These are phyloP conservation scores for Zymoseptoria passerinii DNA, from an alignment of 2,329 filamentous ascomycete genomes.

Conservation along the genomic window DNA sequence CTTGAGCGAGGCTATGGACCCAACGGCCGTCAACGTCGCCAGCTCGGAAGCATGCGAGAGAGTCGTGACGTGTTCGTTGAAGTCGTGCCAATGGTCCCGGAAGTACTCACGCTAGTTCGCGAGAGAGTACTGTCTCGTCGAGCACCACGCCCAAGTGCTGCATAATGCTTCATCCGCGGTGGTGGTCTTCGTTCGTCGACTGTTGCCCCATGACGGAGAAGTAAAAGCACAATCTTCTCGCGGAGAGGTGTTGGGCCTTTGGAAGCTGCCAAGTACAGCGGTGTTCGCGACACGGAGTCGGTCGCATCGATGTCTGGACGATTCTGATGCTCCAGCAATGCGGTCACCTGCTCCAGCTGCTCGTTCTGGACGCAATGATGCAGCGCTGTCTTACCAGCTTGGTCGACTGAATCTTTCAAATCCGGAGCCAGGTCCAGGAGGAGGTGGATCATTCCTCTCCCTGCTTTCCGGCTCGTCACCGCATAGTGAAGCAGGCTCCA, in stretches of 20 bases:
- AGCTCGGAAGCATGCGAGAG: neutral
- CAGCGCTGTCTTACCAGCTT: constrained; percentile 14
- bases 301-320: constrained; percentile 11
- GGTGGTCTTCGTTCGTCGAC: constrained; percentile 4
- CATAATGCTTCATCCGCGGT: constrained; percentile 3
- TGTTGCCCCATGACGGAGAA: constrained; percentile 12
- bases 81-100: constrained; percentile 2
- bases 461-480: constrained; percentile 1
- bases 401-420: constrained; percentile 13
- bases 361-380: constrained; percentile 15
- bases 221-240: constrained; percentile 10
- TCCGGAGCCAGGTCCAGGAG: constrained; percentile 15
- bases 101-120: constrained; percentile 2
- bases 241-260: constrained; percentile 8
- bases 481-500: constrained; percentile 16
- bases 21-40: neutral
- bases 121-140: constrained; percentile 4
- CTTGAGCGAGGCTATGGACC: neutral
- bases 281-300: constrained; percentile 11
- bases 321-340: constrained; percentile 10
- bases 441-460: constrained; percentile 8
- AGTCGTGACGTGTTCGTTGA: constrained; percentile 4
- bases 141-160: neutral
- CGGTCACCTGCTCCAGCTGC: constrained; percentile 7
- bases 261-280: constrained; percentile 15